Base-by-base conservation (phyloP, 768 basidiomycete genomes). In the Hebeloma cylindrosporum region DNA sequence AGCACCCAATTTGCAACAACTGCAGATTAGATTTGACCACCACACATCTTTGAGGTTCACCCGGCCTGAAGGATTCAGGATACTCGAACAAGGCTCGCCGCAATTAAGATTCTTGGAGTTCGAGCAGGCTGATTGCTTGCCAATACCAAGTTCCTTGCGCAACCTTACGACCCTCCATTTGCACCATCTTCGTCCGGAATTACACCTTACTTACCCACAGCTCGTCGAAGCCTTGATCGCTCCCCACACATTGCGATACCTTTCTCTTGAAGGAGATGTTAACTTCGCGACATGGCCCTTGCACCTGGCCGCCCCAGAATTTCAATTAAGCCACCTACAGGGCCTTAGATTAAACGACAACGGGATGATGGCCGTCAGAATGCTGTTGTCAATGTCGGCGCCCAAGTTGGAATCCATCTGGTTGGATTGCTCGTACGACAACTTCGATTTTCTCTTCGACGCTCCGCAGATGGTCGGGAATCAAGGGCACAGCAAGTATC, bases 331-430 rank as follows among this genome's bases (percentile, higher is more conserved):
- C 14, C 60, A 54, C 11, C 53, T 68, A 20, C 51, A 56, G 28
- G 61, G 55, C 2, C 63, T 72, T 16, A 63, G 62, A 49, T 51
- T 69, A 5, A 34, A 54, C 14, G 57, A 51, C 3, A 52, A 47
- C 4, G 60, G 60, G 13, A 45, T 40, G 11, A 38, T 65, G 27
- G 58, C 62, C 14, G 53, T 57, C 14, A 60, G 51, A 34, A 51
- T 66, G 22, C 45, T 72, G 22, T 54, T 63, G 13, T 54, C 59
- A 5, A 36, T 69, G 7, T 48, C 52, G 3, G 55, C 66, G 7
- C 64, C 64, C 6, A 54, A 58, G 9, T 48, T 72, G n/a, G 54
- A 67, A 45, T 63, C 69, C 1, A 53, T 72, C 13, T 69, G 68
- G 65, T 51, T 70, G 27, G 48, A 66, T 23, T 63, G 59, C 42